Percentiles rank a stretch among this genome's conserved stretches.
These are phyloP conservation scores for Lyophyllum shimeji DNA, from an alignment of 768 basidiomycete species.

Conservation along the genomic window DNA sequence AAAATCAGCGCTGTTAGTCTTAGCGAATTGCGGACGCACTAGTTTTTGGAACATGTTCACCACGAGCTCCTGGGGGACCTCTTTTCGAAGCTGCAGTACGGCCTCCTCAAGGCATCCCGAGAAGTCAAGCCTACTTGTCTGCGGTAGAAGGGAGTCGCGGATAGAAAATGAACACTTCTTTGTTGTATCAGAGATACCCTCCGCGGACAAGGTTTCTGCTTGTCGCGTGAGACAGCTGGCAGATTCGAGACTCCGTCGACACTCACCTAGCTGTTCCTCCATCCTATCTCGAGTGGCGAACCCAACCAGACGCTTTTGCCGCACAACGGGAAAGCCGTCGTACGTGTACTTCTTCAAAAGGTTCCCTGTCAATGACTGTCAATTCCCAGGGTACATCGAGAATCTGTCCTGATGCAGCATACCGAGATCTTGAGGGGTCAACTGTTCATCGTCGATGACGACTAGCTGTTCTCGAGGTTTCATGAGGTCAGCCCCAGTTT, in stretches of 20 bases:
- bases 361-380: conserved; percentile 25
- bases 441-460: conserved; percentile 49
- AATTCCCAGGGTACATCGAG: not conserved
- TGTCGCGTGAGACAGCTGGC: not conserved
- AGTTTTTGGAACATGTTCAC: conserved; percentile 76
- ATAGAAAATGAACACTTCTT: conserved; percentile 45
- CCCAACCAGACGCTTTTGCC: conserved; percentile 51
- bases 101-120: conserved; percentile 45
- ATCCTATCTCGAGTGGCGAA: conserved; percentile 62
- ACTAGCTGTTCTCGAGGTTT: conserved; percentile 48
- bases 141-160: conserved; percentile 25
- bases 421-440: conserved; percentile 52
- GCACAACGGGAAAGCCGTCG: conserved; percentile 68
- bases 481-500: conserved; percentile 63
- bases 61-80: conserved; percentile 69
- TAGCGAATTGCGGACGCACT: conserved; percentile 35
- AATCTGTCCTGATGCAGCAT: conserved; percentile 1
- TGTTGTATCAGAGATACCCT: conserved; percentile 25
- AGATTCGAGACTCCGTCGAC: not conserved
- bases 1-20: too few species aligned
- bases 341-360: conserved; percentile 46
- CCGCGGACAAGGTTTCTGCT: conserved; percentile 29
- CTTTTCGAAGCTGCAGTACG: conserved; percentile 62
- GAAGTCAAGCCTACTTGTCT: conserved; percentile 34
- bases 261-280: conserved; percentile 34